Evolutionary conservation across 2,329 filamentous ascomycete species (phyloP).

Genomic region (Sporothrix inflata): DNA sequence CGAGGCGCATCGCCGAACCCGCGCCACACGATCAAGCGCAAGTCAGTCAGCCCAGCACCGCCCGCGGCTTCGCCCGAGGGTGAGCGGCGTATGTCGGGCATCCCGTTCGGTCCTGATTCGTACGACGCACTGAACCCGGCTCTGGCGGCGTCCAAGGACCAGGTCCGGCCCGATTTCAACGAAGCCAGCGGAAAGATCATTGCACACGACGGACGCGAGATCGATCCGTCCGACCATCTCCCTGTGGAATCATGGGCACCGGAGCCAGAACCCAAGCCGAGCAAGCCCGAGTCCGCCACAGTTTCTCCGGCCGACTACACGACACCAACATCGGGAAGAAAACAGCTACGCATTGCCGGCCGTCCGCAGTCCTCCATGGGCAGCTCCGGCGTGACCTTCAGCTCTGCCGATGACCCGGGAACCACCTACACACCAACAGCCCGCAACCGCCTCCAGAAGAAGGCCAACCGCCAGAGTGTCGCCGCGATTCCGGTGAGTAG

Average conservation of each 20-base stretch:
- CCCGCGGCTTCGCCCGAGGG: conserved; percentile 45
- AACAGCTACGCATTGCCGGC: conserved; percentile 54
- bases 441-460: conserved; percentile 69
- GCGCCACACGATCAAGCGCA: conserved; percentile 64
- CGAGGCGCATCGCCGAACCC: conserved; percentile 48
- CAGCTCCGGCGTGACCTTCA: conserved; percentile 39
- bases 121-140: conserved; percentile 73
- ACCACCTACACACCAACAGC: conserved; percentile 42
- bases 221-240: conserved; percentile 80
- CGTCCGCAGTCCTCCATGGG: conserved; percentile 47
- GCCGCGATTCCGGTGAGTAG: conserved; percentile 42
- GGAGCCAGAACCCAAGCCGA: conserved; percentile 68
- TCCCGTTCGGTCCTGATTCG: conserved; percentile 75
- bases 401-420: conserved; percentile 42
- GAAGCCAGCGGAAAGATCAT: conserved; percentile 71
- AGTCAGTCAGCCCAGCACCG: conserved; percentile 75
- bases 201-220: conserved; percentile 72
- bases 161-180: conserved; percentile 47
- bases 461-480: conserved; percentile 50
- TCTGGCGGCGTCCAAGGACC: conserved; percentile 44
- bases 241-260: conserved; percentile 78
- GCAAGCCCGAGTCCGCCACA: conserved; percentile 40
- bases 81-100: conserved; percentile 56
- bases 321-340: conserved; percentile 54
- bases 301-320: conserved; percentile 48